Evolutionary conservation across 176 grass and related monocot genomes (phyloP).

Genomic region (Hyparrhenia diplandra): DNA sequence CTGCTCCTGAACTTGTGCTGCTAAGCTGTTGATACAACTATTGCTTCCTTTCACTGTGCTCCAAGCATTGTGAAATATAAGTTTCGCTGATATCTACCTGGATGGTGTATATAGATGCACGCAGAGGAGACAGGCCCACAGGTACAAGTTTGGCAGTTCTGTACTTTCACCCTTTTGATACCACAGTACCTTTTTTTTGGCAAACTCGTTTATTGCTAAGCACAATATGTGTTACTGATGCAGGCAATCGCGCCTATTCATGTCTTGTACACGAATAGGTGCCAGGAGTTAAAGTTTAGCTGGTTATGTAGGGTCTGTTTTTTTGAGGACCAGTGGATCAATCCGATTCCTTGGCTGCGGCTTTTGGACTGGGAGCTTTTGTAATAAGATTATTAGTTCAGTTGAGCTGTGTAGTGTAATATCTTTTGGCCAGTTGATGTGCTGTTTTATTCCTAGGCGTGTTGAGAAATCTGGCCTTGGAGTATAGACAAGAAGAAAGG

Average conservation of each 20-base stretch:
- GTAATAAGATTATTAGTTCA: neutral
- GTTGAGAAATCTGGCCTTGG: neutral
- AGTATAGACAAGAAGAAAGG: neutral
- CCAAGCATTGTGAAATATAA: neutral
- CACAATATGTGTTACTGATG: neutral
- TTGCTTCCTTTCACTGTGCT: neutral
- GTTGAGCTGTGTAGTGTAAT: neutral
- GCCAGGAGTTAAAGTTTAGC: neutral
- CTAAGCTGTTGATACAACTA: neutral
- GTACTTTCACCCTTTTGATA: neutral
- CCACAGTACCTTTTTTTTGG: too few species aligned
- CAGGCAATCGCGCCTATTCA: neutral
- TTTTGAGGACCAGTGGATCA: neutral
- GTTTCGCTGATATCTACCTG: neutral
- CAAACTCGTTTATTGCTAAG: neutral
- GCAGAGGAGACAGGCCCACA: neutral
- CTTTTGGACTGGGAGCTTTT: neutral
- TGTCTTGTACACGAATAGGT: neutral
- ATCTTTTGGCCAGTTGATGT: neutral
- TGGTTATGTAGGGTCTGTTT: neutral
- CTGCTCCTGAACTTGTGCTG: slow-evolving; percentile 10
- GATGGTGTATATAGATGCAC: neutral
- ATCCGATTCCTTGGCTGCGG: neutral
- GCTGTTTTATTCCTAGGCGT: neutral
- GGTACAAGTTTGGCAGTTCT: neutral